Evolutionary conservation across 768 basidiomycete species (phyloP), one percentile per base, ranked within the genome.

Genomic region (Lentinula detonsa): DNA sequence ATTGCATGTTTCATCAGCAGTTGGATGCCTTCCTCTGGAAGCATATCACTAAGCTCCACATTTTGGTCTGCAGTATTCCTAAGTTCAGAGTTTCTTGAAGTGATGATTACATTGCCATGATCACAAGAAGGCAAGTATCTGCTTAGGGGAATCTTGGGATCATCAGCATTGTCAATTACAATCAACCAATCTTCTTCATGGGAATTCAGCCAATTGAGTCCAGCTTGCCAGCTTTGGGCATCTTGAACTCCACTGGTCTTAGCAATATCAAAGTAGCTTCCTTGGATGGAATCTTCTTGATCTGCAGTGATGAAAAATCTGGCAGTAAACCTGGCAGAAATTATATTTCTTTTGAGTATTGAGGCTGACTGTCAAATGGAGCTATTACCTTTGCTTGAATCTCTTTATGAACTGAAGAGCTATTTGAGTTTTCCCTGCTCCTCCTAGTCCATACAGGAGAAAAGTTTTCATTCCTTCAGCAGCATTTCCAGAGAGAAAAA

Each of bases 151-250:
- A 63, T 43, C 8, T 40, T 40, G 5, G 45, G 59, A 49, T 63
- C 52, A 63, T 63, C 62, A 11, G 60, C 62, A 51, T 61, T 57
- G 37, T 63, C 62, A 46, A 61, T 57, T 8, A 63, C 15, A n/a
- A 63, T 8, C 6, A 63, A 18, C 62, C 62, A 63, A 37, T 61
- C 21, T 43, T 54, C 10, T 43, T 54, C 10, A 45, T 40, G 8
- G 8, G 35, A n/a, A 18, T 31, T 6, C 16, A 60, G 42, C 59
- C 59, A 60, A 16, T 53, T 8, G 8, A 51, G 35, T 23, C 45
- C 59, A 13, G 49, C 16, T 31, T 53, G 1, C 57, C 57, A 58
- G 23, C 15, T 23, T 7, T 21, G 13, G 40, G 21, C 23, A 16
- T 16, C 16, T n/a, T 5, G 3, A 11, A 52, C 33, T 16, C 50